Conservation (phyloP, 129 eudicot genomes). For the Chrysanthemum seticuspe region DNA sequence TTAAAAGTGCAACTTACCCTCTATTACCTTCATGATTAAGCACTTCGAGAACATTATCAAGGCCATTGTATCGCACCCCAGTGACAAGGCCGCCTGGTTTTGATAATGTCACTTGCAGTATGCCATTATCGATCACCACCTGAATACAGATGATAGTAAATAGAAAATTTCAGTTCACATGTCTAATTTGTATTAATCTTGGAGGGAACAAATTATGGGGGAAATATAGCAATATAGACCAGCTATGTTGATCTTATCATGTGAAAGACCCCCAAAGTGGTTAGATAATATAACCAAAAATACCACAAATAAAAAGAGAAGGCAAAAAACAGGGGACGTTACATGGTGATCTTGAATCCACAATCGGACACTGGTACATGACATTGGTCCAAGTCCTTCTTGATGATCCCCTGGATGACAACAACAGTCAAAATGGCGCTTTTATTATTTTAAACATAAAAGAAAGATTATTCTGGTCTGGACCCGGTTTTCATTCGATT, state of each 20-base stretch:
- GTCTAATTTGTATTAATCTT: neutral
- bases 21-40: conserved; percentile 52
- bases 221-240: too few relatives aligned
- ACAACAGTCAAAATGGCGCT: neutral
- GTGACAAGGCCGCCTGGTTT: conserved; percentile 63
- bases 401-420: conserved; percentile 30
- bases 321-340: conserved; percentile 9
- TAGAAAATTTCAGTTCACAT: neutral
- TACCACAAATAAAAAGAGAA: neutral
- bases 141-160: conserved; percentile 20
- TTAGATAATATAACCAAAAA: neutral
- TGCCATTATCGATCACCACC: conserved; percentile 79
- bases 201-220: neutral
- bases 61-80: conserved; percentile 53
- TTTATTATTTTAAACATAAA: too few relatives aligned
- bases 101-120: conserved; percentile 53
- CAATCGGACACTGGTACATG: conserved; percentile 47
- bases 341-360: conserved; percentile 62
- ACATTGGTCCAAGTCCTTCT: conserved; percentile 38
- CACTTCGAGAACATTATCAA: conserved; percentile 66
- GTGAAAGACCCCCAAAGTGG: neutral
- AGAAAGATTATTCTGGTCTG: too few relatives aligned
- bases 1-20: conserved; percentile 48
- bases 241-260: neutral
- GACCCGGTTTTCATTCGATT: too few relatives aligned